phyloP scores from a whole-genome alignment of 495 filamentous ascomycete genomes.

The Patellaria atrata region DNA sequence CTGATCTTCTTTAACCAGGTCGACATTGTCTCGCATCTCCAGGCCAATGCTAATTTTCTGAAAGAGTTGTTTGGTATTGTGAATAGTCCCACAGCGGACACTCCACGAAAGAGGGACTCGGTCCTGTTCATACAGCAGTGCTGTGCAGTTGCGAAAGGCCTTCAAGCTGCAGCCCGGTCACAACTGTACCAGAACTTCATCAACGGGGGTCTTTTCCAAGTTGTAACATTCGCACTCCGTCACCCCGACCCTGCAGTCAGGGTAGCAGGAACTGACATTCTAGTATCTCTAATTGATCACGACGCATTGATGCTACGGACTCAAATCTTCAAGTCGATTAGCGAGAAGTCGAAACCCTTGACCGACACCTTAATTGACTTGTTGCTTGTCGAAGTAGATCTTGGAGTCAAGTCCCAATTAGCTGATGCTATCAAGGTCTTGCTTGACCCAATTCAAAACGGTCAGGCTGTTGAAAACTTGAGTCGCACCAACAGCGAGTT shows the following conservation, averaged over 20 bases:
- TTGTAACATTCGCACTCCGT: constrained; percentile 82
- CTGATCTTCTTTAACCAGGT: constrained; percentile 99
- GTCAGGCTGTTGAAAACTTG: constrained; percentile 41
- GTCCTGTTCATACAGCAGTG: constrained; percentile 96
- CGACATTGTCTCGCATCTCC: constrained; percentile 87
- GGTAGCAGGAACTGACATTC: constrained; percentile 84
- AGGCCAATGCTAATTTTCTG: constrained; percentile 60
- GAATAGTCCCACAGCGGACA: constrained; percentile 43
- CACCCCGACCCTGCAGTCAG: constrained; percentile 72
- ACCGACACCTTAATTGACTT: constrained; percentile 92
- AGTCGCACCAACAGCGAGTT: constrained; percentile 56
- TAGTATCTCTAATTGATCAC: constrained; percentile 90
- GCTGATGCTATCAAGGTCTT: constrained; percentile 92
- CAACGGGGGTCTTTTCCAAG: constrained; percentile 66
- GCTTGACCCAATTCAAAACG: constrained; percentile 59
- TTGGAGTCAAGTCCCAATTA: constrained; percentile 91
- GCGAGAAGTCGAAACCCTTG: constrained; percentile 70
- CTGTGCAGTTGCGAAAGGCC: constrained; percentile 83
- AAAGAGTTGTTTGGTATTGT: constrained; percentile 88
- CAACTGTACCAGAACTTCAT: constrained; percentile 84
- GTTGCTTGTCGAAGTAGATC: constrained; percentile 75
- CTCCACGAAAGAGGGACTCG: constrained; percentile 74
- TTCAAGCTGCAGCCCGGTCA: constrained; percentile 67
- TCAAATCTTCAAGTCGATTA: constrained; percentile 82
- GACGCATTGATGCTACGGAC: constrained; percentile 86